Percentiles rank a stretch among this genome's conserved stretches.
These are phyloP conservation scores for Clarireedia monteithiana DNA, from an alignment of 2,329 filamentous ascomycete species.

Conservation along the genomic window DNA sequence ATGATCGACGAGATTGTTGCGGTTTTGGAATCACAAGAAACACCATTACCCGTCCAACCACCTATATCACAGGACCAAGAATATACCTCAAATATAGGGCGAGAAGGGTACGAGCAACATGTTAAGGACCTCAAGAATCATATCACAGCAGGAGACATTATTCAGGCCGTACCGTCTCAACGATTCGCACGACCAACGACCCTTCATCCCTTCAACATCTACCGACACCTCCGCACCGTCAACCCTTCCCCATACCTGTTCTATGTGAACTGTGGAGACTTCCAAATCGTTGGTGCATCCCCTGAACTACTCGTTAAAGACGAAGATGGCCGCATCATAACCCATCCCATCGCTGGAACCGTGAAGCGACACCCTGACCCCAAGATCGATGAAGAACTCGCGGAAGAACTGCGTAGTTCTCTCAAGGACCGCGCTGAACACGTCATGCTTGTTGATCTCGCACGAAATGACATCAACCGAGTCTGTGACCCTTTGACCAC, in stretches of 20 bases:
- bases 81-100: constrained; percentile 89
- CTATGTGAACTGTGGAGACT: constrained; percentile 84
- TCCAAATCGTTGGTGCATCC: constrained; percentile 91
- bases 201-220: constrained; percentile 96
- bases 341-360: constrained; percentile 93
- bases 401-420: constrained; percentile 66
- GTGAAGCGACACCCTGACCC: constrained; percentile 76
- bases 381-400: constrained; percentile 74
- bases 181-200: constrained; percentile 82
- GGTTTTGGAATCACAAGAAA: constrained; percentile 65
- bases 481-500: constrained; percentile 88
- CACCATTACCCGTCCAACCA: constrained; percentile 68
- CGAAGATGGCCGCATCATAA: constrained; percentile 80
- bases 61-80: constrained; percentile 66
- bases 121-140: constrained; percentile 82
- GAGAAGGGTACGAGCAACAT: constrained; percentile 81
- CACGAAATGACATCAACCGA: constrained; percentile 92
- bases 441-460: constrained; percentile 95
- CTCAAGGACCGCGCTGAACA: constrained; percentile 92
- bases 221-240: constrained; percentile 90
- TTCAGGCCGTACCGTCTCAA: constrained; percentile 94
- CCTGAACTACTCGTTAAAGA: constrained; percentile 92
- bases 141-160: constrained; percentile 88
- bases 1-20: constrained; percentile 61
- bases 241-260: constrained; percentile 98